Base-by-base conservation (phyloP, 2,329 filamentous ascomycete species). In the Pseudogymnoascus sp. region DNA sequence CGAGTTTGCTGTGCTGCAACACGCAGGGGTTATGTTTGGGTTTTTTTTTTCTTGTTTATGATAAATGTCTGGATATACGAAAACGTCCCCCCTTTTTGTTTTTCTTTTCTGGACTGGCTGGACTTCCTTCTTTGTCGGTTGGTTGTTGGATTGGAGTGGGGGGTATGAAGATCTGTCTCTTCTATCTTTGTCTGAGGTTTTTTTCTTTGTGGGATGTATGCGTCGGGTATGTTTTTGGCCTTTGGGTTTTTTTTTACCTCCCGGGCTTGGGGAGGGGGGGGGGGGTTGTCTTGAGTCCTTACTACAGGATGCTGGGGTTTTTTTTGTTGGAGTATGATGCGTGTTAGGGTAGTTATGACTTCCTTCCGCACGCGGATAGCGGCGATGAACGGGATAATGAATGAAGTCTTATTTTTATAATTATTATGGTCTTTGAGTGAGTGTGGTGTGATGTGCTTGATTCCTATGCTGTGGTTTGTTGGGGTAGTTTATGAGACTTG, bases 11-110 rank as follows among this genome's bases (percentile, higher is more conserved):
- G 4, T 25, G 11, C 6, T 47, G 42, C 42, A 18, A 4, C 18
- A 5, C 18, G 42, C 21, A 23, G 40, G 42, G 12, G 42, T 25
- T 25, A 47, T 47, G 42, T 47, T 37, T 21, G 18, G 40, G 18
- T 25, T 4, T 21, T 42, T 44, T 44, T 42, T 47, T 47, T 47
- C 42, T 47, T 47, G 42, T 47, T 47, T 47, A 47, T 47, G 42
- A 47, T 47, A 47, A 47, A 47, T 47, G 42, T 47, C 42, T 47
- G 42, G 42, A 47, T 47, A 47, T 47, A 47, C 42, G 42, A 47
- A 47, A 47, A 47, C 7, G 42, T 12, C 21, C 6, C 21, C 18
- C 18, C 8, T 25, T 42, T 23, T 37, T 8, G 14, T 16, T 25
- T 44, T 23, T 40, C 16, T n/a, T 16, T 14, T 23, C 38, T 11